Conservation (phyloP, 2,329 filamentous ascomycete genomes). For the Grosmannia huntii region DNA sequence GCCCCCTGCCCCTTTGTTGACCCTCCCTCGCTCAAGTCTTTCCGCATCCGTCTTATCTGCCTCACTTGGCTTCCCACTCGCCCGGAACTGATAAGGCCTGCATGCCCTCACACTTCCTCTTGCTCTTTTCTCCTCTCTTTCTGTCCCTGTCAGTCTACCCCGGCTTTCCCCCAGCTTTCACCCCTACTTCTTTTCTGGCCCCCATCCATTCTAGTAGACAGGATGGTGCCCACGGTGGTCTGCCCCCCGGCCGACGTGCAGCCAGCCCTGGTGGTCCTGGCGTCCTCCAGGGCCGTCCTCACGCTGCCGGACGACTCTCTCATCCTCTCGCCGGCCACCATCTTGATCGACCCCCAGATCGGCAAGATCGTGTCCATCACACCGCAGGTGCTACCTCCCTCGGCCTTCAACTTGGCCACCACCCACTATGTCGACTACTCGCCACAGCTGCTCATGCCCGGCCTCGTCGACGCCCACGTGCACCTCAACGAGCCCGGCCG, state of each 20-base stretch:
- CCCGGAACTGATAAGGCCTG: neutral
- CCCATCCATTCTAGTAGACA: neutral
- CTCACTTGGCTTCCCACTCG: neutral
- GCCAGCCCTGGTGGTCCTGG: slow-evolving; percentile 54
- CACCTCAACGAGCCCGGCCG: slow-evolving; percentile 94
- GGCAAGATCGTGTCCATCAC: slow-evolving; percentile 76
- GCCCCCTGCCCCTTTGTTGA: neutral
- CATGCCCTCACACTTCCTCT: neutral
- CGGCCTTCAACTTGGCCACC: slow-evolving; percentile 56
- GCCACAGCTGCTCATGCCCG: slow-evolving; percentile 73
- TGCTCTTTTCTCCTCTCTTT: neutral
- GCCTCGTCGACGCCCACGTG: slow-evolving; percentile 91
- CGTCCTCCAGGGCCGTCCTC: slow-evolving; percentile 73
- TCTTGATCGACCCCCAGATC: slow-evolving; percentile 62
- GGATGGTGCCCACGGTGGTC: neutral
- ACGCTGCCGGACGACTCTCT: slow-evolving; percentile 51
- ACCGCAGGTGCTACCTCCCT: slow-evolving; percentile 59
- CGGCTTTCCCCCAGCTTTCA: neutral
- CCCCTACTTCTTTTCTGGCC: neutral
- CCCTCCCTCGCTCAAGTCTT: neutral
- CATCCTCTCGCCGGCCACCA: slow-evolving; percentile 64
- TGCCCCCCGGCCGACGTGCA: neutral
- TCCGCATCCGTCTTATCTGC: neutral
- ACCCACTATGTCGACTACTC: slow-evolving; percentile 70
- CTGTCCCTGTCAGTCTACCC: neutral